A percentile compares a stretch with the other conserved stretches of the same genome.
Evolutionary conservation across 106 monocot species (phyloP).

Genomic region (Platanthera guangdongensis): DNA sequence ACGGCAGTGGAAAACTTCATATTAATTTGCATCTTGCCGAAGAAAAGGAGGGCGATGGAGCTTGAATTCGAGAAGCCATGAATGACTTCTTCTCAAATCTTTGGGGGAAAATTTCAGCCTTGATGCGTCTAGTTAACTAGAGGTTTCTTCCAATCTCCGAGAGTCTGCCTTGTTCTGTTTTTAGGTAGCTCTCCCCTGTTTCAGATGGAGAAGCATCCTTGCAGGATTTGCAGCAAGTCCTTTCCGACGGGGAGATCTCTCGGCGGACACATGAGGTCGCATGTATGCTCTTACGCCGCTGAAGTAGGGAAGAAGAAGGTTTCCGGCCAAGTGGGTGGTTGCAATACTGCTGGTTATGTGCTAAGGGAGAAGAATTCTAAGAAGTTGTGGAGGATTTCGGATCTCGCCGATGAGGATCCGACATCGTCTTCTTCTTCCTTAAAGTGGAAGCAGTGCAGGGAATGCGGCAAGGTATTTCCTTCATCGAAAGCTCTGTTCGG

Average conservation of each 20-base stretch:
- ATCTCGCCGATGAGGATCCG: neutral
- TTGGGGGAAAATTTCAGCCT: neutral
- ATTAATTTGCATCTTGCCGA: neutral
- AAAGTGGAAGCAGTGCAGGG: conserved; percentile 9
- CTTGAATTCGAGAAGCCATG: neutral
- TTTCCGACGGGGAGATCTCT: conserved; percentile 46
- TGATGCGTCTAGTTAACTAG: neutral
- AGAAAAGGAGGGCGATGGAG: neutral
- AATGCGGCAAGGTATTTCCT: conserved; percentile 21
- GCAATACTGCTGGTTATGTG: conserved; percentile 9
- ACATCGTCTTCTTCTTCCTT: neutral
- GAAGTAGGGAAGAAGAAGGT: neutral
- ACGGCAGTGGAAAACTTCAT: neutral
- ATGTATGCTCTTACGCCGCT: conserved; percentile 6
- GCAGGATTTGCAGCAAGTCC: conserved; percentile 31
- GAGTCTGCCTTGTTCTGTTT: neutral
- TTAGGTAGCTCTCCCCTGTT: neutral
- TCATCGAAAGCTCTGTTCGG: conserved; percentile 36
- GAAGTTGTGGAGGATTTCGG: conserved; percentile 21
- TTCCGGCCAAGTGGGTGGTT: neutral
- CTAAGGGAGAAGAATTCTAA: conserved; percentile 47
- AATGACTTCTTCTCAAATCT: neutral
- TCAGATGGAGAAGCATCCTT: conserved; percentile 22
- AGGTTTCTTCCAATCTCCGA: neutral
- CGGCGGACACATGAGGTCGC: conserved; percentile 63